A percentile compares a stretch with the other conserved stretches of the same genome.
Evolutionary conservation across 257 asterid genomes (phyloP).

Genomic region (Craterostigma plantagineum): DNA sequence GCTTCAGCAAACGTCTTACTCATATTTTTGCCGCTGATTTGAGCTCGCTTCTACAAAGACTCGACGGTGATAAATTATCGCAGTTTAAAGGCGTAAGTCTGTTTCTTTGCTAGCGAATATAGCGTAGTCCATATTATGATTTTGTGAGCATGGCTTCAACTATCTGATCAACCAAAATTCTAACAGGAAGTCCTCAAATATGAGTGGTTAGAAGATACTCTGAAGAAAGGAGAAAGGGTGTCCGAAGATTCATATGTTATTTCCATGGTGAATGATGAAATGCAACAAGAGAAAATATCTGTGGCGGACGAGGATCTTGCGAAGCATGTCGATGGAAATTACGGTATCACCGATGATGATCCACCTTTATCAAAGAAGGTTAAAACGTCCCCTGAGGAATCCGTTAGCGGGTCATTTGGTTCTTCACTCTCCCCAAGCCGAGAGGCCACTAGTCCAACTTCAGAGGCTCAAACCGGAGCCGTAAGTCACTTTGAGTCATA

Average conservation of each 20-base stretch:
- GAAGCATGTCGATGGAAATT: constrained; percentile 13
- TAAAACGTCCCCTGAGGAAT: constrained; percentile 24
- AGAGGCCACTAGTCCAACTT: constrained; percentile 23
- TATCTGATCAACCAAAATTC: constrained; percentile 6
- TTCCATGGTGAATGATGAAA: constrained; percentile 16
- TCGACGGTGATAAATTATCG: constrained; percentile 25
- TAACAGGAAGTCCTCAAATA: constrained; percentile 47
- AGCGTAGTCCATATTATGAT: not conserved
- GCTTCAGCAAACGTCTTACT: constrained; percentile 31
- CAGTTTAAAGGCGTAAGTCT: constrained; percentile 50
- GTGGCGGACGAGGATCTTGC: constrained; percentile 11
- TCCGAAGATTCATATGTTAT: constrained; percentile 42
- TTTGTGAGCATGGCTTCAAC: not conserved
- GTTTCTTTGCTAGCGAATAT: not conserved
- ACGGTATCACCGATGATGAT: constrained; percentile 17
- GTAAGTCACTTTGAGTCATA: constrained; percentile 17
- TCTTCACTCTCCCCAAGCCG: constrained; percentile 30
- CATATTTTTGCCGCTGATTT: constrained; percentile 56
- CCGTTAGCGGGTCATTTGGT: constrained; percentile 20
- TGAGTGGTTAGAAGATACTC: constrained; percentile 86
- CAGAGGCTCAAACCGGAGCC: constrained; percentile 19
- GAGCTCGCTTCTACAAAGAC: constrained; percentile 22
- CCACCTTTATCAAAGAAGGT: constrained; percentile 24
- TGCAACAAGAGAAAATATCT: constrained; percentile 6
- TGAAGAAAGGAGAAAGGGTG: constrained; percentile 48